These are phyloP conservation scores for Verticillium nonalfalfae DNA, from an alignment of 2,329 filamentous ascomycete species.

Conservation along the genomic window DNA sequence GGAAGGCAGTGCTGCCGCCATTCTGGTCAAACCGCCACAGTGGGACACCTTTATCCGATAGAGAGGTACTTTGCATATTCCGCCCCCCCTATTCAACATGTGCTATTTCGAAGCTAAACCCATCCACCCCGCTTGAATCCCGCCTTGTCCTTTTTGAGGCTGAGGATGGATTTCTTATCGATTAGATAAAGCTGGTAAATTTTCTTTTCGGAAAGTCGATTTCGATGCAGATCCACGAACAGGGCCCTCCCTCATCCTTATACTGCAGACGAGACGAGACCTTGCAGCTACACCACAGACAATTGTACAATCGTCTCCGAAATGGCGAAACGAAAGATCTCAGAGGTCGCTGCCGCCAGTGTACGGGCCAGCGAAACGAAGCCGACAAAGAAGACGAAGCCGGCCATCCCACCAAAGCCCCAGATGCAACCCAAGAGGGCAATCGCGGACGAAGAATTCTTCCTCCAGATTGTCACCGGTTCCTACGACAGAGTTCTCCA, in stretches of 20 bases:
- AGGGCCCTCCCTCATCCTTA: not conserved
- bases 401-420: slow-evolving; percentile 8
- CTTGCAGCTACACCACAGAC: not conserved
- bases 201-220: not conserved
- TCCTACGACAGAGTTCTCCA: slow-evolving; percentile 94
- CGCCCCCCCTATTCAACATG: not conserved
- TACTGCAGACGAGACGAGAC: not conserved
- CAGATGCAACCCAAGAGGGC: not conserved
- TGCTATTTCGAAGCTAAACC: not conserved
- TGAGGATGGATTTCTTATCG: slow-evolving; percentile 5
- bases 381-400: slow-evolving; percentile 17
- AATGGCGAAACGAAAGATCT: slow-evolving; percentile 47
- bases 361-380: slow-evolving; percentile 7
- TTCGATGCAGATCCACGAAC: not conserved
- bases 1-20: not conserved
- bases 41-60: too few species aligned
- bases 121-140: not conserved
- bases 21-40: too few species aligned
- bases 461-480: slow-evolving; percentile 85
- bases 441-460: slow-evolving; percentile 28
- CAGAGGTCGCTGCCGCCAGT: slow-evolving; percentile 18
- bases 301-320: slow-evolving; percentile 3
- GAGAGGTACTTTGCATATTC: too few species aligned
- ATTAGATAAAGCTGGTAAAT: slow-evolving; percentile 11
- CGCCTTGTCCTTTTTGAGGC: not conserved